Conservation (phyloP, 768 basidiomycete genomes). For the button mushroom (Agaricus bisporus) region DNA sequence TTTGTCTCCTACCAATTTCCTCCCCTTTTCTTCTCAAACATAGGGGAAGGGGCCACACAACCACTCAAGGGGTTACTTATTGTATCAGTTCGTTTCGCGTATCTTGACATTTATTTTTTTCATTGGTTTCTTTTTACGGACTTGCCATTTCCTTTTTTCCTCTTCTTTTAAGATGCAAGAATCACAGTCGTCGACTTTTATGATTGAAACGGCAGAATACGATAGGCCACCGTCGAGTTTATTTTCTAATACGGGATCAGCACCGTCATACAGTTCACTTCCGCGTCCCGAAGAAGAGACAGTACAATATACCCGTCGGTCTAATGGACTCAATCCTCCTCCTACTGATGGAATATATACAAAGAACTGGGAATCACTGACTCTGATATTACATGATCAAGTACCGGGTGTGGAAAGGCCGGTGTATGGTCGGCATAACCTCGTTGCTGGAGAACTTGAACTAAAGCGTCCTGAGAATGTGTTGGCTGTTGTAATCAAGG, state of each 20-base stretch:
- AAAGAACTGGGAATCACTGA: constrained; percentile 27
- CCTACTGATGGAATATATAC: constrained; percentile 20
- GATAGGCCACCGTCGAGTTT: constrained; percentile 4
- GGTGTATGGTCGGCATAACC: constrained; percentile 28
- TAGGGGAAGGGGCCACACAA: too few species aligned
- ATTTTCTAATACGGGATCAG: constrained; percentile 10
- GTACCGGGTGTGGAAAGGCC: constrained; percentile 24
- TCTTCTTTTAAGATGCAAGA: background rate
- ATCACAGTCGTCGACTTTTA: background rate
- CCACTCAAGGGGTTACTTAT: too few species aligned
- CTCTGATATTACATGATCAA: constrained; percentile 32
- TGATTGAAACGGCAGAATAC: background rate
- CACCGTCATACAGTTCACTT: constrained; percentile 28
- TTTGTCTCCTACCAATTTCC: too few species aligned
- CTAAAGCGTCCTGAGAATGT: constrained; percentile 24
- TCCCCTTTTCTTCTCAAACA: too few species aligned
- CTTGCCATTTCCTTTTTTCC: too few species aligned
- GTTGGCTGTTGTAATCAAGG: constrained; percentile 30
- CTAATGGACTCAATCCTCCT: constrained; percentile 13
- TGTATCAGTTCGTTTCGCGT: too few species aligned
- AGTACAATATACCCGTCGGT: constrained; percentile 31
- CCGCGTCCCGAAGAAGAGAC: constrained; percentile 28
- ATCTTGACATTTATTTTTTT: too few species aligned
- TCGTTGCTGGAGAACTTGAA: constrained; percentile 30
- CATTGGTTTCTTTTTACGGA: too few species aligned